Conservation (phyloP, 176 grass and related monocot genomes). For the Carex scoparia region DNA sequence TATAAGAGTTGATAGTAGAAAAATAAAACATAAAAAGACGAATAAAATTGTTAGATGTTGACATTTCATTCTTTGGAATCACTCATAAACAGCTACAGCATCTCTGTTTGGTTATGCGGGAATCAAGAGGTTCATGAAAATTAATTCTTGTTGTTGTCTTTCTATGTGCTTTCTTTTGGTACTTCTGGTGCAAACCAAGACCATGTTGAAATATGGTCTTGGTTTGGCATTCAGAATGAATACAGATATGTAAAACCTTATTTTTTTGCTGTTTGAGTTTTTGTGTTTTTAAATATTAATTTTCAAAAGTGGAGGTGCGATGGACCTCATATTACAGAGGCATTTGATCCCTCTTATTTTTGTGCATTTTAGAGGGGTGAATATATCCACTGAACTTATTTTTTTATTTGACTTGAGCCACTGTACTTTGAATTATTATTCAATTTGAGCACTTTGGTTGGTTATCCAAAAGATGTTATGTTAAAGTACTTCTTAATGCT, state of each 20-base stretch:
- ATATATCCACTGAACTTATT: background rate
- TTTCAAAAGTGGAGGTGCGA: background rate
- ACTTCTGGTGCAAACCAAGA: background rate
- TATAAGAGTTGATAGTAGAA: background rate
- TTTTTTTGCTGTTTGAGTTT: background rate
- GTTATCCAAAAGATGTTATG: background rate
- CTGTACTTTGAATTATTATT: background rate
- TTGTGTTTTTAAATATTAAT: background rate
- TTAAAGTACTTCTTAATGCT: background rate
- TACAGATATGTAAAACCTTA: background rate
- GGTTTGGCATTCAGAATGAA: background rate
- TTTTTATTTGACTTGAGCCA: background rate
- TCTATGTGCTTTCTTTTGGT: background rate
- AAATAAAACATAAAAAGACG: background rate
- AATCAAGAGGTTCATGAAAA: conserved; percentile 2
- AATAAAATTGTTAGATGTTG: background rate
- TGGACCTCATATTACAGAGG: background rate
- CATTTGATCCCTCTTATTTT: no score
- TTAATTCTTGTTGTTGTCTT: background rate
- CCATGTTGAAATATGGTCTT: background rate
- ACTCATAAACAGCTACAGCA: background rate
- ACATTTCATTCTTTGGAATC: background rate
- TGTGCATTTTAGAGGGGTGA: background rate
- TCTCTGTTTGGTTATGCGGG: background rate
- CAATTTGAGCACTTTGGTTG: background rate